These are phyloP conservation scores for Paramyrothecium sp. DNA, from an alignment of 2,329 filamentous ascomycete species.

Conservation along the genomic window DNA sequence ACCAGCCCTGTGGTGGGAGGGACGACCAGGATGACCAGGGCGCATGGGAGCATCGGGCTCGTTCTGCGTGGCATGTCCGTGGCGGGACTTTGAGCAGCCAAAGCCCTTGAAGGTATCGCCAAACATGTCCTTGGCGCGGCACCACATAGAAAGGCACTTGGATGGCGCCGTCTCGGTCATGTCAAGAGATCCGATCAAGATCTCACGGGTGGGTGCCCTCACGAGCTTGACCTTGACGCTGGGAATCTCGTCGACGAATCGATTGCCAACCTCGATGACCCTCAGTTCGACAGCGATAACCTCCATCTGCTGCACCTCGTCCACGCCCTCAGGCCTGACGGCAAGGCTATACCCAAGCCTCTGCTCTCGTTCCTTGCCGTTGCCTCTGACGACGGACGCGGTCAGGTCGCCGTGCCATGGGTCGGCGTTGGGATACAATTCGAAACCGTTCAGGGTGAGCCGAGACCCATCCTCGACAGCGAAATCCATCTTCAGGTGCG, in stretches of 20 bases:
- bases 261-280: conserved; percentile 58
- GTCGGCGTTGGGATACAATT: conserved; percentile 56
- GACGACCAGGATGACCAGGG: conserved; percentile 1
- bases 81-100: conserved; percentile 17
- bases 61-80: conserved; percentile 3
- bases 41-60: background rate
- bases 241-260: conserved; percentile 53
- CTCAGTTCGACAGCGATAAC: conserved; percentile 55
- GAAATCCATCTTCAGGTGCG: conserved; percentile 54
- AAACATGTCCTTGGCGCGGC: conserved; percentile 41
- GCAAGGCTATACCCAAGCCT: conserved; percentile 50
- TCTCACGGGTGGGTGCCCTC: conserved; percentile 52
- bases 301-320: conserved; percentile 50
- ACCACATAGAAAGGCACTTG: conserved; percentile 48
- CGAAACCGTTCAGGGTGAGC: conserved; percentile 58
- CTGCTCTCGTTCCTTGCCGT: conserved; percentile 29
- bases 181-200: conserved; percentile 52
- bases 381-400: conserved; percentile 43
- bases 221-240: conserved; percentile 60
- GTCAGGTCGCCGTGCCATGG: conserved; percentile 41
- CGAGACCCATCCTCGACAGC: conserved; percentile 45
- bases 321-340: conserved; percentile 40
- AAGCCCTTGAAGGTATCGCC: conserved; percentile 23
- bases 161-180: conserved; percentile 26
- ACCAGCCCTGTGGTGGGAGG: conserved; percentile 1